Evolutionary conservation across 192 early-diverging fungal genomes (phyloP).

Genomic region (Coemansia brasiliensis): DNA sequence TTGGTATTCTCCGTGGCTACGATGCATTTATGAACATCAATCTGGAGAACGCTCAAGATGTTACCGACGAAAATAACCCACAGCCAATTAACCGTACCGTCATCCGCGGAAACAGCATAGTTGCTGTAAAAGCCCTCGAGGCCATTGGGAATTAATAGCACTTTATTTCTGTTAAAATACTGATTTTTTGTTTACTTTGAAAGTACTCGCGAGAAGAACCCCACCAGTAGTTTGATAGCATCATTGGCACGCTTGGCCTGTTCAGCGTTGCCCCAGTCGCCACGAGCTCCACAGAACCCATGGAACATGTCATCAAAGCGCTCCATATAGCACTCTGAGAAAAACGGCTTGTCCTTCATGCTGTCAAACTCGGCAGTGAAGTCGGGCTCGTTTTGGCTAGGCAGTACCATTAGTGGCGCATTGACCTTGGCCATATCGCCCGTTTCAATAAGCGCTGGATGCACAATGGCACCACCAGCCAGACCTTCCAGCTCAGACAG

Average conservation of each 20-base stretch:
- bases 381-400: conserved; percentile 64
- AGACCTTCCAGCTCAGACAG: conserved; percentile 53
- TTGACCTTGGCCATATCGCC: conserved; percentile 55
- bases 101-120: conserved; percentile 75
- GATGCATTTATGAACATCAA: conserved; percentile 99
- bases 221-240: conserved; percentile 56
- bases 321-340: conserved; percentile 51
- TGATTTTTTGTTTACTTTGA: conserved; percentile 12
- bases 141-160: conserved; percentile 49
- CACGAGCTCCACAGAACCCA: conserved; percentile 61
- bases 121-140: conserved; percentile 69
- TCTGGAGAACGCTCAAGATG: conserved; percentile 88
- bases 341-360: conserved; percentile 55
- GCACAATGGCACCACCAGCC: conserved; percentile 58
- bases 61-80: conserved; percentile 65
- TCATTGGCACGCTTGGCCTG: conserved; percentile 57
- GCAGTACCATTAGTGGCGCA: conserved; percentile 63
- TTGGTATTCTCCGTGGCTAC: conserved; percentile 95
- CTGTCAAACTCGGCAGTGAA: conserved; percentile 24
- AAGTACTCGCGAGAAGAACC: conserved; percentile 47
- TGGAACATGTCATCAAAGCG: conserved; percentile 64
- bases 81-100: conserved; percentile 87
- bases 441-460: conserved; percentile 61
- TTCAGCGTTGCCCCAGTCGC: conserved; percentile 51
- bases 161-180: background rate